Base-by-base conservation (phyloP, 129 eudicot species). In the Scalesia atractyloides region DNA sequence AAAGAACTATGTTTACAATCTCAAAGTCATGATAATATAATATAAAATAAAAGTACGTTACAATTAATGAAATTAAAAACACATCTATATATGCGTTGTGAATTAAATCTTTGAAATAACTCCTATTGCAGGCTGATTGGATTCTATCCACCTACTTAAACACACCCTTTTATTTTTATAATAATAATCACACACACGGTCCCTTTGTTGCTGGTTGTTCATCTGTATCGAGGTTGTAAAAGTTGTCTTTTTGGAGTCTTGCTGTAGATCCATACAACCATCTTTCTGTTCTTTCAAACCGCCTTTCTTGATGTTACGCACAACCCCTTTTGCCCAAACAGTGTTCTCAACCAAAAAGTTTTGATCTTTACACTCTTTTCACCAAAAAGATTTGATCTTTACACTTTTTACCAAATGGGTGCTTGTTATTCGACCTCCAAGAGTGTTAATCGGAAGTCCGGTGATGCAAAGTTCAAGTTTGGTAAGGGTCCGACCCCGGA, bases 401-500 rank as follows among this genome's bases (percentile, higher is more conserved):
- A 1, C 10, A 18, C 30, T 2, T 56, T 62, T 9, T 7, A 20
- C 43, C 10, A 41, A 69, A 87, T 87, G 93, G 93, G 93, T 70
- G 48, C 78, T 16, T 87, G 94, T 75, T 82, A 72, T 82, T 85
- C 89, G 2, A 70, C 86, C 61, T 5, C 56, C 59, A 48, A 68
- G 46, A 62, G 58, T 41, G 73, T 22, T 30, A 76, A 74, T 64
- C 67, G 71, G 70, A 77, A 73, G 60, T 18, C 47, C 36, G 73
- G 66, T 76, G 77, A 83, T 18, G 76, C 77, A 24, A 78, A 79
- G 76, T 80, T 85, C 48, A 88, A 83, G 69, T 70, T 88, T 36
- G 76, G 87, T 15, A 15, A 68, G 37, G n/a, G 64, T 15, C 34
- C 61, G 8, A 78, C 76, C 50, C 80, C 84, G 54, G 93, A 83